Conservation (phyloP, 345 rosid genomes). For the Sonneratia caseolaris region DNA sequence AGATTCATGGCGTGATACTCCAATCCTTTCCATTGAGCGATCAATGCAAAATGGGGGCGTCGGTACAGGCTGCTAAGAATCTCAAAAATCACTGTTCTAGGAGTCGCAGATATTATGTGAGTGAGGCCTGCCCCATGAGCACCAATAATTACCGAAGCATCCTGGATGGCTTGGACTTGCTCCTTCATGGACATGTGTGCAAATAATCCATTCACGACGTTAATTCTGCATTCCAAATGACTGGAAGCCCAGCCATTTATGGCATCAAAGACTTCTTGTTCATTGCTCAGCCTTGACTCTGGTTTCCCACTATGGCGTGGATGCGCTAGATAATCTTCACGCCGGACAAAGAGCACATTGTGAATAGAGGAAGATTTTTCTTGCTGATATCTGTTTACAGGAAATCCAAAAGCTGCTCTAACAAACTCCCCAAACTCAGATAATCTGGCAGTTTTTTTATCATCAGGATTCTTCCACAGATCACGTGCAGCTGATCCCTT, state of each 20-base stretch:
- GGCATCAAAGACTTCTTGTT: constrained; percentile 44
- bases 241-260: constrained; percentile 54
- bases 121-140: constrained; percentile 99
- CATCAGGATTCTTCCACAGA: constrained; percentile 60
- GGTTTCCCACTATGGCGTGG: constrained; percentile 84
- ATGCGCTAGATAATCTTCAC: constrained; percentile 91
- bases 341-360: constrained; percentile 78
- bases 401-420: constrained; percentile 65
- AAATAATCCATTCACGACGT: constrained; percentile 69
- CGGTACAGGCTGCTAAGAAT: constrained; percentile 54
- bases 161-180: constrained; percentile 78
- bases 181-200: constrained; percentile 94
- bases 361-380: constrained; percentile 38
- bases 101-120: constrained; percentile 75
- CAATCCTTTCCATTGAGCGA: constrained; percentile 87
- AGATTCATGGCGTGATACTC: constrained; percentile 79
- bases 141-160: constrained; percentile 85
- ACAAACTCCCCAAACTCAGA: constrained; percentile 95
- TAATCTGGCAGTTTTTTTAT: constrained; percentile 58
- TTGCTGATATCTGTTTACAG: constrained; percentile 43
- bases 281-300: constrained; percentile 24
- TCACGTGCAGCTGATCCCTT: constrained; percentile 55
- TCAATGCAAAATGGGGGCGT: constrained; percentile 75
- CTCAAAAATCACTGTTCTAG: constrained; percentile 78
- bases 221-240: constrained; percentile 47